Base-by-base conservation (phyloP, 768 basidiomycete species). In the Polyporus arcularius region DNA sequence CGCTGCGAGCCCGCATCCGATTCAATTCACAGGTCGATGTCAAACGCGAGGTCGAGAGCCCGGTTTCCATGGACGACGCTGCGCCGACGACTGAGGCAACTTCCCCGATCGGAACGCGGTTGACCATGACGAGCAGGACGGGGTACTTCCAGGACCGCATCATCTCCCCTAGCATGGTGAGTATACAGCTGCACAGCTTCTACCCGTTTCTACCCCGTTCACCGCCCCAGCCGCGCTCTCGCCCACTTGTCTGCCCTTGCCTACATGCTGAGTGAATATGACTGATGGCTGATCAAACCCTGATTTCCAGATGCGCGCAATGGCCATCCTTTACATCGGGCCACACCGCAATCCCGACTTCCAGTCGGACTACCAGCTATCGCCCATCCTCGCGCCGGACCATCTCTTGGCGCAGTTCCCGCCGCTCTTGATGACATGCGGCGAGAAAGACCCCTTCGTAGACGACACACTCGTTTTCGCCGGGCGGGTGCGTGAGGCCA, bases 391-490 rank as follows among this genome's bases (percentile, higher is more conserved):
- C 52, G 85, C 96, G 7, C 96, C 96, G 4, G 78, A 81, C 51
- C 79, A 85, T 55, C 79, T 98, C 3, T 85, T 99, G 12, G 94
- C 92, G 1, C 89, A 93, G 67, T 98, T 98, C 76, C 97, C 97
- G 31, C 94, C 93, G 10, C 82, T 98, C 45, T 82, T 96, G 62
- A 86, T 98, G 82, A 92, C 96, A 69, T 95, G 93, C 67, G 97
- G 97, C 16, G 97, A 98, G 75, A 95, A 94, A 70, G 89, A 90
- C 63, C 75, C 96, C 0, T 93, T 99, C 68, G 94, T 97, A 26
- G 97, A 99, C 73, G 97, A 98, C 72, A 98, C 94, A 0, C 89
- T 99, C 64, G 94, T 98, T 67, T 96, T 98, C 68, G 92, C 95
- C 3, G 96, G 96, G 14, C 87, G 92, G 32, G 81, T 99, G n/a